Evolutionary conservation across 129 eudicot species (phyloP).

Genomic region (Solidago caesia): DNA sequence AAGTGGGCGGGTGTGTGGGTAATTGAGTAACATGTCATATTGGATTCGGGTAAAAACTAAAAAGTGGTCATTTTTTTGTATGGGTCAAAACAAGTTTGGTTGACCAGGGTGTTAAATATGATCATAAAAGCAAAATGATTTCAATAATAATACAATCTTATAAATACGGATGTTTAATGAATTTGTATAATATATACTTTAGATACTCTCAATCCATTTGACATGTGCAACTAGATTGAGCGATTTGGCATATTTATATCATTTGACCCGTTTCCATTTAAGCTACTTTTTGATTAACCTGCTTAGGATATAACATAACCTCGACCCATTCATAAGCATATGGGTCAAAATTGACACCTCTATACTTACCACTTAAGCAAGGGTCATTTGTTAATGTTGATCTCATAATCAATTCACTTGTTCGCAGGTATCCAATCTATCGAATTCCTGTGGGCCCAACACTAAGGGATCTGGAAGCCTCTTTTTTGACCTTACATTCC

Average conservation of each 20-base stretch:
- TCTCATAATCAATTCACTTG: slow-evolving; percentile 3
- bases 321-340: too few relatives aligned
- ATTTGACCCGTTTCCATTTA: neutral
- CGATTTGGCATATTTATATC: too few relatives aligned
- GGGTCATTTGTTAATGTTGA: neutral
- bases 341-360: too few relatives aligned
- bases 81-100: neutral
- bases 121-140: neutral
- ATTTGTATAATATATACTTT: neutral
- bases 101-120: neutral
- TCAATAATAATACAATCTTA: neutral
- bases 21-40: neutral
- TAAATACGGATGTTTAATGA: neutral
- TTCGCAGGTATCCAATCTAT: slow-evolving; percentile 56
- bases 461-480: slow-evolving; percentile 52
- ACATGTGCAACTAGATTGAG: too few relatives aligned
- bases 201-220: neutral
- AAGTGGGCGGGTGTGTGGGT: neutral
- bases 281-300: neutral
- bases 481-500: slow-evolving; percentile 59
- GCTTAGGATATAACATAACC: too few relatives aligned
- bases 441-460: slow-evolving; percentile 63
- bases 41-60: too few relatives aligned
- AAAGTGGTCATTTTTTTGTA: neutral
- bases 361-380: too few relatives aligned